These are phyloP conservation scores for Erigeron canadensis DNA, from an alignment of 129 eudicot species.

Conservation along the genomic window DNA sequence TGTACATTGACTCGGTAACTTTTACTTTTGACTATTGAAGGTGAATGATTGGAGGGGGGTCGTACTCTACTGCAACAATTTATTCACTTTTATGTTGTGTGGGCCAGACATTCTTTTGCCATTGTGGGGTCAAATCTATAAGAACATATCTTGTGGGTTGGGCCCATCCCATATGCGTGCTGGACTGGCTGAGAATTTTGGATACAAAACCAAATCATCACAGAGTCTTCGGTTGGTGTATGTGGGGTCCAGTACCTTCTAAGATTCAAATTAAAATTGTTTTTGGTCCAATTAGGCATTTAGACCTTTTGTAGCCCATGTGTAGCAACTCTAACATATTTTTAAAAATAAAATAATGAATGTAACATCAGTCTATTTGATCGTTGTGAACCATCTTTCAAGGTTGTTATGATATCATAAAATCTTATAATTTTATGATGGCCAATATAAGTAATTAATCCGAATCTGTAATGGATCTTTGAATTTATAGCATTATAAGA, in stretches of 20 bases:
- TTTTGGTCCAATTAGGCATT: not conserved
- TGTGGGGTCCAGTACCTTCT: slow-evolving; percentile 23
- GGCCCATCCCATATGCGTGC: slow-evolving; percentile 36
- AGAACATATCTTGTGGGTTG: slow-evolving; percentile 29
- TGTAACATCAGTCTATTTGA: no score
- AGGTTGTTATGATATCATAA: no score
- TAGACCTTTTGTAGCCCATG: not conserved
- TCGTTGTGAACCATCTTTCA: no score
- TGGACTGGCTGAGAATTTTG: slow-evolving; percentile 33
- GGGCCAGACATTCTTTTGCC: slow-evolving; percentile 25
- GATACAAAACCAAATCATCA: slow-evolving; percentile 31
- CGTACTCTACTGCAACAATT: slow-evolving; percentile 33
- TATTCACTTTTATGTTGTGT: slow-evolving; percentile 34
- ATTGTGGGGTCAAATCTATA: slow-evolving; percentile 25
- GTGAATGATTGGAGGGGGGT: slow-evolving; percentile 31
- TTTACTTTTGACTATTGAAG: slow-evolving; percentile 25
- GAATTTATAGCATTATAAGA: no score
- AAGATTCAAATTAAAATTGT: slow-evolving; percentile 21
- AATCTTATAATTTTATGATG: no score
- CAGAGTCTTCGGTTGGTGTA: slow-evolving; percentile 34
- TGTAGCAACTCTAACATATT: no score
- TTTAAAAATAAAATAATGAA: no score
- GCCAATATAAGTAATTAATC: no score
- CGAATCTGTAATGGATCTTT: no score
- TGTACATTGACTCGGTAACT: slow-evolving; percentile 19